These are phyloP conservation scores for Diaporthe caulivora DNA, from an alignment of 2,329 filamentous ascomycete species.

Conservation along the genomic window DNA sequence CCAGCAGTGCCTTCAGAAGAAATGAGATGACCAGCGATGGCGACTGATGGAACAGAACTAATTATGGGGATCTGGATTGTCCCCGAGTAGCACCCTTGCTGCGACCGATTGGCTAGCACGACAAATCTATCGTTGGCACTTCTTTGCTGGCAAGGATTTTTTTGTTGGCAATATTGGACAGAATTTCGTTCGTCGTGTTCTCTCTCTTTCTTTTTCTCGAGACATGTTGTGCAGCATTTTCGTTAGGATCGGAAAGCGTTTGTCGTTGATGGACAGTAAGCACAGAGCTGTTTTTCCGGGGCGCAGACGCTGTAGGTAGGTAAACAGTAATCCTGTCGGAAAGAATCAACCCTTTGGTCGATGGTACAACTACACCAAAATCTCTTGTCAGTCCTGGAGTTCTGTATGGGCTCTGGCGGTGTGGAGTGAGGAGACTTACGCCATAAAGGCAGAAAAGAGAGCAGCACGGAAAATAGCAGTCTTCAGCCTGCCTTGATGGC, in stretches of 20 bases:
- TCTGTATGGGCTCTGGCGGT: neutral
- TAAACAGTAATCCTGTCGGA: constrained; percentile 44
- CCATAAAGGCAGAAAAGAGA: constrained; percentile 10
- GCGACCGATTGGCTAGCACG: neutral
- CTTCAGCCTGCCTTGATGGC: constrained; percentile 27
- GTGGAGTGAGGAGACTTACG: constrained; percentile 14
- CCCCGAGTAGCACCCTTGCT: constrained; percentile 1
- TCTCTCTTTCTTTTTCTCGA: constrained; percentile 30
- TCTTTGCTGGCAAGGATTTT: constrained; percentile 1
- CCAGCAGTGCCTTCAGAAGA: neutral
- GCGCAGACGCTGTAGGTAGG: constrained; percentile 28
- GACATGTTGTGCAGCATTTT: constrained; percentile 1
- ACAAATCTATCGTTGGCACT: neutral
- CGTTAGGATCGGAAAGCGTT: constrained; percentile 33
- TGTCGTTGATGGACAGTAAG: constrained; percentile 42
- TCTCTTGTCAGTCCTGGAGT: neutral
- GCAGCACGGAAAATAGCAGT: neutral
- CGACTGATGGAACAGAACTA: neutral
- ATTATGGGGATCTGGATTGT: neutral
- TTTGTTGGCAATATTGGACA: constrained; percentile 18
- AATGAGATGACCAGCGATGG: neutral
- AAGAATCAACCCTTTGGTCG: constrained; percentile 31
- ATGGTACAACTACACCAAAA: constrained; percentile 33
- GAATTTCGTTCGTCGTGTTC: constrained; percentile 32
- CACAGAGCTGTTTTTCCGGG: constrained; percentile 40